phyloP scores from a whole-genome alignment of 768 basidiomycete species.

The Gloeophyllum trabeum region DNA sequence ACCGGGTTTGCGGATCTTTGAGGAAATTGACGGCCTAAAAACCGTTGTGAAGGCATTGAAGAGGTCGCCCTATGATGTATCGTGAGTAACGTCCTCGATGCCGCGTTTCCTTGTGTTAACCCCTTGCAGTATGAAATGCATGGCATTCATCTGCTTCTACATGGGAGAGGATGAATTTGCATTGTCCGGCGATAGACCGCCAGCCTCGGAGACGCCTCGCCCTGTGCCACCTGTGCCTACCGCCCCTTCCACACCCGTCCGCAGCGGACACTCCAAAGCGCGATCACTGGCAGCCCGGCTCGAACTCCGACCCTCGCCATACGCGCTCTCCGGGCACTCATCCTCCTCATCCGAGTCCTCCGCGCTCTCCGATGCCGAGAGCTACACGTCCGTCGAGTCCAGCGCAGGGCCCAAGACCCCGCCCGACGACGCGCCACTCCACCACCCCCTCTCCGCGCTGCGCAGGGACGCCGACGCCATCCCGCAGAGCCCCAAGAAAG shows the following conservation, averaged over 20 bases:
- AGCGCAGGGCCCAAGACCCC: conserved; percentile 24
- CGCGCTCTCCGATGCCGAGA: conserved; percentile 8
- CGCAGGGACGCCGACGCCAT: conserved; percentile 62
- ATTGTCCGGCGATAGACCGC: conserved; percentile 6
- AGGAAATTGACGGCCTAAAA: conserved; percentile 67
- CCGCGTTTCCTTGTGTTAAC: not conserved
- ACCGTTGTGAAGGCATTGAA: conserved; percentile 83
- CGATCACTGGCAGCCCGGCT: not conserved
- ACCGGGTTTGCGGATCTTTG: conserved; percentile 63
- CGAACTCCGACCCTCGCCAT: conserved; percentile 6
- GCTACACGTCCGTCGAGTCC: conserved; percentile 8
- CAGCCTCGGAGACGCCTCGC: conserved; percentile 17
- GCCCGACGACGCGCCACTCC: not conserved
- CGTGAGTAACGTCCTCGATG: conserved; percentile 36
- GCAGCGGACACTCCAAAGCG: not conserved
- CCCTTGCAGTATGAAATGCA: conserved; percentile 75
- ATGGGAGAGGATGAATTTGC: conserved; percentile 66
- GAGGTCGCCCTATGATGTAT: conserved; percentile 77
- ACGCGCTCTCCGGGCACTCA: conserved; percentile 2
- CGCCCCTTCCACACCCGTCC: not conserved
- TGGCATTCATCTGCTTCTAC: conserved; percentile 94
- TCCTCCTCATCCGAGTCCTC: conserved; percentile 8
- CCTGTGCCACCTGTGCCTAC: conserved; percentile 7
- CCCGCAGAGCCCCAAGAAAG: conserved; percentile 62
- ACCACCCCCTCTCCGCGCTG: conserved; percentile 46